A percentile compares a stretch with the other conserved stretches of the same genome.
These are phyloP conservation scores for Sugiyamaella chiloensis DNA, from an alignment of 805 yeast species.

Conservation along the genomic window DNA sequence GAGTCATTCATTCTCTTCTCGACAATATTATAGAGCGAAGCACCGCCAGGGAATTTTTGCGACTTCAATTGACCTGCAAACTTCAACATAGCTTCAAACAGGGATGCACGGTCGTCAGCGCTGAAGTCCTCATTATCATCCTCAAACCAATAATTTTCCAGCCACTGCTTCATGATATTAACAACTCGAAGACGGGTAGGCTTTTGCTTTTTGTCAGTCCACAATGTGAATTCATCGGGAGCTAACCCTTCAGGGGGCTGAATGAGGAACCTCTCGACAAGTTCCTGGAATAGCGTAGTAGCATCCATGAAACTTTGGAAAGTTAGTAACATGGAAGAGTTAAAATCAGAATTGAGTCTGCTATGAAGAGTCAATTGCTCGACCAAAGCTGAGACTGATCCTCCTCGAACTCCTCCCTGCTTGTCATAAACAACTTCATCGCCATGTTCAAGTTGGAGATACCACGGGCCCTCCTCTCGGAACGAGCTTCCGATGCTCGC, in stretches of 20 bases:
- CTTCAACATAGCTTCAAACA: slow-evolving; percentile 37
- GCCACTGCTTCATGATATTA: slow-evolving; percentile 60
- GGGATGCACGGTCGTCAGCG: slow-evolving; percentile 17
- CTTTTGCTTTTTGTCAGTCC: slow-evolving; percentile 69
- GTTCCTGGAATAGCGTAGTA: slow-evolving; percentile 52
- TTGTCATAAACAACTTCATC: slow-evolving; percentile 55
- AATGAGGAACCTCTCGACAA: slow-evolving; percentile 62
- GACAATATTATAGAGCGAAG: slow-evolving; percentile 39
- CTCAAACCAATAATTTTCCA: slow-evolving; percentile 69
- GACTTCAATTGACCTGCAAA: slow-evolving; percentile 41
- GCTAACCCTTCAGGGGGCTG: slow-evolving; percentile 86
- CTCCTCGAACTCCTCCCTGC: slow-evolving; percentile 76
- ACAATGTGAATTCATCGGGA: slow-evolving; percentile 71
- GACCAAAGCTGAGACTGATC: slow-evolving; percentile 71
- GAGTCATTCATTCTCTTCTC: slow-evolving; percentile 33
- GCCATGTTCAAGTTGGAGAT: slow-evolving; percentile 49
- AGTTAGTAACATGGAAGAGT: slow-evolving; percentile 66
- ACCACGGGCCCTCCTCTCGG: slow-evolving; percentile 42
- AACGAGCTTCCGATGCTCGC: slow-evolving; percentile 7
- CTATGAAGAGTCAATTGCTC: slow-evolving; percentile 79
- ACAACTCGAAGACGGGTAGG: slow-evolving; percentile 67
- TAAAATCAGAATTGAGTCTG: slow-evolving; percentile 55
- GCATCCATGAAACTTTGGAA: slow-evolving; percentile 73
- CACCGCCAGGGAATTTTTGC: slow-evolving; percentile 45
- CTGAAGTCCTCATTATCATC: slow-evolving; percentile 21